phyloP scores from a whole-genome alignment of 78 protist genomes.

The Dictyostelium intermedium region DNA sequence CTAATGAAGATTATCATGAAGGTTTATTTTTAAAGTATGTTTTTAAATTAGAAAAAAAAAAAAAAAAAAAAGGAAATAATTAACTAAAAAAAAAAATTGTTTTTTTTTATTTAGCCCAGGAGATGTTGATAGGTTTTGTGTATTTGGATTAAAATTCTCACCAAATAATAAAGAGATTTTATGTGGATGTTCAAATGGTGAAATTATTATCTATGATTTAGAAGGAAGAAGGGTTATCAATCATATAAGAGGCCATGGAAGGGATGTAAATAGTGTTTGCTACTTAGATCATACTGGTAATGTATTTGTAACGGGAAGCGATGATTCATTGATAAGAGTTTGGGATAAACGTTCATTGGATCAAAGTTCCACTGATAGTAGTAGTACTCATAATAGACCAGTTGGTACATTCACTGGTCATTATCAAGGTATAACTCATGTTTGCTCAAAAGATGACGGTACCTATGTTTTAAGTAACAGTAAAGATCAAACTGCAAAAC shows the following conservation, averaged over 20 bases:
- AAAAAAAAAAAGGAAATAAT: not conserved
- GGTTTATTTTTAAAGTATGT: not conserved
- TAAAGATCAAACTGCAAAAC: conserved; percentile 87
- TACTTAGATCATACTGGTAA: conserved; percentile 40
- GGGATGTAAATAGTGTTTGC: conserved; percentile 84
- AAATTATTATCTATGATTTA: conserved; percentile 77
- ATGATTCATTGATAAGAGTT: conserved; percentile 77
- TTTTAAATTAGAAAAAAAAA: not conserved
- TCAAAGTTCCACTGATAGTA: no score
- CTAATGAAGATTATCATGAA: not conserved
- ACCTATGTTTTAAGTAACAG: conserved; percentile 75
- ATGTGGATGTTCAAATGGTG: conserved; percentile 73
- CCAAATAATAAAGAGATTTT: conserved; percentile 67
- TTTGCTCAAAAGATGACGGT: conserved; percentile 84
- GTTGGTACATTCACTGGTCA: conserved; percentile 85
- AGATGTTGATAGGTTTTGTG: conserved; percentile 62
- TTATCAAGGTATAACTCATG: conserved; percentile 78
- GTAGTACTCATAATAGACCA: not conserved
- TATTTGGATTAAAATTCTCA: conserved; percentile 79
- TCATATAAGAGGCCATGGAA: conserved; percentile 38
- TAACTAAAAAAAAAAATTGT: no score
- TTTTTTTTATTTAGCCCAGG: conserved; percentile 1
- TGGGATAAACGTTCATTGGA: conserved; percentile 84
- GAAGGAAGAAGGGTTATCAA: not conserved
- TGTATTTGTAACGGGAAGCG: conserved; percentile 73